Evolutionary conservation across 2,329 filamentous ascomycete genomes (phyloP).

Genomic region (Aureobasidium sp.): DNA sequence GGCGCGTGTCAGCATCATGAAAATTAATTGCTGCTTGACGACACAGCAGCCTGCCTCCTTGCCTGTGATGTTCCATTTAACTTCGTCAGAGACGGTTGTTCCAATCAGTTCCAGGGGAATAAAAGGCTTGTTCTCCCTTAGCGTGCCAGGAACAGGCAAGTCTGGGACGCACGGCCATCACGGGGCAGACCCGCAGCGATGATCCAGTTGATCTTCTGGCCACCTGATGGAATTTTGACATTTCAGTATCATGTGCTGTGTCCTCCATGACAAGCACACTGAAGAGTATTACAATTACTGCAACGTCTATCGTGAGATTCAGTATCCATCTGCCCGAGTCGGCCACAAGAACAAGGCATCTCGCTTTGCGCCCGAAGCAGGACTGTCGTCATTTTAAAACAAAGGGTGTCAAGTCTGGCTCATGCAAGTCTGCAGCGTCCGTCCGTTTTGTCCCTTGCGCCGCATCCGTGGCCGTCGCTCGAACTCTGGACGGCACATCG

Average conservation of each 20-base stretch:
- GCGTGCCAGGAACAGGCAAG: constrained; percentile 11
- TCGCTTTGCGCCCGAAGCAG: background rate
- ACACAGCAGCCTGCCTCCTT: constrained; percentile 2
- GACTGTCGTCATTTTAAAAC: background rate
- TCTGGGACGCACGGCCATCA: background rate
- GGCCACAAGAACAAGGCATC: background rate
- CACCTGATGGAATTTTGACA: background rate
- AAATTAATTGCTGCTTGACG: background rate
- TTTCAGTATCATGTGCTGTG: background rate
- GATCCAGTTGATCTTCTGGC: constrained; percentile 5
- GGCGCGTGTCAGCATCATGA: constrained; percentile 6
- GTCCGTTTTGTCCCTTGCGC: constrained; percentile 3
- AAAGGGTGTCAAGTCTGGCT: background rate
- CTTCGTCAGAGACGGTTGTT: background rate
- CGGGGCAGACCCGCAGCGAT: background rate
- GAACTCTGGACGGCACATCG: background rate
- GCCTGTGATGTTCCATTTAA: background rate
- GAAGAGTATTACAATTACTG: constrained; percentile 1
- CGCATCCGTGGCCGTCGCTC: background rate
- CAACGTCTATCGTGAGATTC: constrained; percentile 3
- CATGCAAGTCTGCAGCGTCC: constrained; percentile 2
- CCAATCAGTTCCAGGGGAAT: background rate
- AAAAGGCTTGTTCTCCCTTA: constrained; percentile 7
- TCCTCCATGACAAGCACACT: background rate
- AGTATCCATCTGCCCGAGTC: background rate